A percentile compares a stretch with the other conserved stretches of the same genome.
phyloP scores from a whole-genome alignment of 1,284 basidiomycete genomes.

The Acaromyces ingoldii region DNA sequence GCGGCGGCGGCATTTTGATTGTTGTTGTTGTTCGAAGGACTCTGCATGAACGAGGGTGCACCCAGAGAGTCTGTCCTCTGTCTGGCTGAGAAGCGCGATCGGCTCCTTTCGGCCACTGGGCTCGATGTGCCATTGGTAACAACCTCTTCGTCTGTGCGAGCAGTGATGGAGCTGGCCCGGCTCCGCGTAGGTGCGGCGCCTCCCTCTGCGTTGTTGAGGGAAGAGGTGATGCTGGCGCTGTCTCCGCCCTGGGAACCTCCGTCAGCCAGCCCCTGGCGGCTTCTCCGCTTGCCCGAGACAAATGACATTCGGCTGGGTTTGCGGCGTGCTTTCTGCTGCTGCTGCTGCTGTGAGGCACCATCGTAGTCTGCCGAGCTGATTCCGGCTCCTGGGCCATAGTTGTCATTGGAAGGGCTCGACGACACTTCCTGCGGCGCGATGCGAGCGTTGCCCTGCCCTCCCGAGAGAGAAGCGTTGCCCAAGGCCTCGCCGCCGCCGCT shows the following conservation, averaged over 20 bases:
- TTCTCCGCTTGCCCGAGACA: slow-evolving; percentile 21
- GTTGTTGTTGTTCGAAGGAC: neutral
- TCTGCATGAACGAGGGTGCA: slow-evolving; percentile 8
- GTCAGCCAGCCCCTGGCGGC: slow-evolving; percentile 16
- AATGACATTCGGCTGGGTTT: slow-evolving; percentile 39
- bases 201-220: neutral
- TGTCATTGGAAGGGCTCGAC: neutral
- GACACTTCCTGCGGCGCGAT: slow-evolving; percentile 12
- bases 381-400: slow-evolving; percentile 7
- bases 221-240: slow-evolving; percentile 2
- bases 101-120: no score
- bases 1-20: neutral
- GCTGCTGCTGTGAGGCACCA: slow-evolving; percentile 3
- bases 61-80: slow-evolving; percentile 32
- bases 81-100: no score
- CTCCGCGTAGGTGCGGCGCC: slow-evolving; percentile 8
- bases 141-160: neutral
- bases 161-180: slow-evolving; percentile 17
- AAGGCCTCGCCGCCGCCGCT: slow-evolving; percentile 56
- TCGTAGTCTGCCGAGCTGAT: slow-evolving; percentile 9
- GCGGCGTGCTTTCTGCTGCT: slow-evolving; percentile 16
- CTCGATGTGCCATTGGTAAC: no score
- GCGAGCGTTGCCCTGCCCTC: slow-evolving; percentile 35
- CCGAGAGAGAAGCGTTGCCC: slow-evolving; percentile 1
- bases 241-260: slow-evolving; percentile 8